phyloP scores from a whole-genome alignment of 345 rosid species.

The Garcia nutans region DNA sequence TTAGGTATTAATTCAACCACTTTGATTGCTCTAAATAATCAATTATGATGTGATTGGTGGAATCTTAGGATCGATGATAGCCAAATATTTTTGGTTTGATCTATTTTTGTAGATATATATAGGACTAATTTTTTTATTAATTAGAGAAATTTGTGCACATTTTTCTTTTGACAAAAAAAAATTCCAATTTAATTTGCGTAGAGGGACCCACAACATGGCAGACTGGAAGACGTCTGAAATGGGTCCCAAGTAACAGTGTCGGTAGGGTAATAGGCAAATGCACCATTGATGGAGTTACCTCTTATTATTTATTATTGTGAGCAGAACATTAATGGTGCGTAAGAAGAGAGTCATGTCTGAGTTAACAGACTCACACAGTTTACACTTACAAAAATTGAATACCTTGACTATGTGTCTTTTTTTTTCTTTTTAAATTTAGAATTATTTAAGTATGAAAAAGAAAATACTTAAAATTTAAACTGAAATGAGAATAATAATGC shows the following conservation, averaged over 20 bases:
- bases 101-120: too few species aligned
- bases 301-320: slow-evolving; percentile 35
- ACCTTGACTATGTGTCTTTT: background rate
- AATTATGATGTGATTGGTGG: too few species aligned
- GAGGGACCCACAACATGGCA: background rate
- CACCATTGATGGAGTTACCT: slow-evolving; percentile 17
- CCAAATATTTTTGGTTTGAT: too few species aligned
- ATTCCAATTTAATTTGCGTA: background rate
- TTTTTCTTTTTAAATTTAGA: too few species aligned
- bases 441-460: too few species aligned
- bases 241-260: background rate
- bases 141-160: background rate
- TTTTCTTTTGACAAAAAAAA: background rate
- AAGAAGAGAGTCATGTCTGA: slow-evolving; percentile 9
- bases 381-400: background rate
- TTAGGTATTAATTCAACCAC: too few species aligned
- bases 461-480: too few species aligned
- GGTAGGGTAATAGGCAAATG: slow-evolving; percentile 16
- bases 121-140: background rate
- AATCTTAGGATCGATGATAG: too few species aligned
- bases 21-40: too few species aligned
- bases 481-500: too few species aligned
- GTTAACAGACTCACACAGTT: background rate
- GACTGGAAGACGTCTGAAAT: background rate
- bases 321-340: slow-evolving; percentile 26